Percentiles rank a stretch among this genome's conserved stretches.
These are phyloP conservation scores for Colletotrichum liriopes DNA, from an alignment of 2,329 filamentous ascomycete species.

Conservation along the genomic window DNA sequence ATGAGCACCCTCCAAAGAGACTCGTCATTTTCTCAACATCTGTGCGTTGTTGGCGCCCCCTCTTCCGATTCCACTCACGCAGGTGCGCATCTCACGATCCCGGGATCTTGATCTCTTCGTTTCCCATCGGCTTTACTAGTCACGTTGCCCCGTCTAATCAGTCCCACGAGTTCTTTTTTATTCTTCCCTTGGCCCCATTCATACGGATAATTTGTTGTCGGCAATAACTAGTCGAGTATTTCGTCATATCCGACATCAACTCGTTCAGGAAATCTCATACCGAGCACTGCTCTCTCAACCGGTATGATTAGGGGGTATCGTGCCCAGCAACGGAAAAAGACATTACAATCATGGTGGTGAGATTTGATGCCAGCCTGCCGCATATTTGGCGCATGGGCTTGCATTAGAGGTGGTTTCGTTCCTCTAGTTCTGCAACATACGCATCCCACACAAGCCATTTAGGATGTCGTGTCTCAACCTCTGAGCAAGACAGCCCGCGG, in stretches of 20 bases:
- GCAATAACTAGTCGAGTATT: neutral
- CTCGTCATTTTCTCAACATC: slow-evolving; percentile 19
- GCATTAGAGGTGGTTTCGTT: neutral
- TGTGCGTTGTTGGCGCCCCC: slow-evolving; percentile 17
- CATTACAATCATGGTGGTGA: neutral
- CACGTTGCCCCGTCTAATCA: neutral
- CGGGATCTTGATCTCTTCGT: slow-evolving; percentile 8
- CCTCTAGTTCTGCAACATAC: neutral
- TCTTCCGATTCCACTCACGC: neutral
- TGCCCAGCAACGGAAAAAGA: neutral
- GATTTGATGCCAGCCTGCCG: neutral
- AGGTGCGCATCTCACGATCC: slow-evolving; percentile 11
- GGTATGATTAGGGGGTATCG: neutral
- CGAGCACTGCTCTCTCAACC: neutral
- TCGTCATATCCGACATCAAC: slow-evolving; percentile 1
- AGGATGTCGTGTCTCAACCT: neutral
- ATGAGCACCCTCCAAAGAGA: slow-evolving; percentile 5
- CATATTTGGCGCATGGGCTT: neutral
- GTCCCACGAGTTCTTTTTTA: neutral
- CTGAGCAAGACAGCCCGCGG: neutral
- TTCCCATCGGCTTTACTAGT: neutral
- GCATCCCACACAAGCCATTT: neutral
- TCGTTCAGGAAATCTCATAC: neutral
- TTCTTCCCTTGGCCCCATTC: neutral
- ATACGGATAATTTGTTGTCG: neutral